These are phyloP conservation scores for Chaetomiaceae sp. DNA, from an alignment of 2,329 filamentous ascomycete genomes.

Conservation along the genomic window DNA sequence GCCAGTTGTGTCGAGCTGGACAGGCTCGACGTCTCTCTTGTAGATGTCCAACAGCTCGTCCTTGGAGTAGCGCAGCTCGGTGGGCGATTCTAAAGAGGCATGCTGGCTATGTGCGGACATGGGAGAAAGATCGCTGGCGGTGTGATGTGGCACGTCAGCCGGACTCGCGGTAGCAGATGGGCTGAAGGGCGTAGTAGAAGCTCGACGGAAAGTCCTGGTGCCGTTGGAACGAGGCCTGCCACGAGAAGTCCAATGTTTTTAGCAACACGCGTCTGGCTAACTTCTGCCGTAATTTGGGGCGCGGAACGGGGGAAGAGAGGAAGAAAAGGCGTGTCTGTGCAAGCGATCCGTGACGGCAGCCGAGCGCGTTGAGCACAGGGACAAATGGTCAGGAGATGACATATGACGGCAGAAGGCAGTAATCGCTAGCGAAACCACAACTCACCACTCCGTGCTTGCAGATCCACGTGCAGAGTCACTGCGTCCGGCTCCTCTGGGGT, in stretches of 20 bases:
- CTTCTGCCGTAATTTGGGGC: background rate
- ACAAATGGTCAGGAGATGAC: background rate
- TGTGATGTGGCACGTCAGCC: conserved; percentile 18
- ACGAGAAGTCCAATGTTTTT: background rate
- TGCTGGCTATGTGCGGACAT: conserved; percentile 18
- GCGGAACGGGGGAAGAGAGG: too few species aligned
- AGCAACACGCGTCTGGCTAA: background rate
- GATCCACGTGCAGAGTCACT: conserved; percentile 46
- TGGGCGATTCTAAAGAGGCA: conserved; percentile 31
- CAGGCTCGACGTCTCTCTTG: conserved; percentile 40
- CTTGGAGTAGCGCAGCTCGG: conserved; percentile 63
- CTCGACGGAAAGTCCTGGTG: conserved; percentile 58
- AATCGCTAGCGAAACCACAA: conserved; percentile 25
- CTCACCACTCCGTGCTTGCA: conserved; percentile 68
- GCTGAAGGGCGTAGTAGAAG: conserved; percentile 51
- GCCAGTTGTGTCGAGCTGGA: conserved; percentile 55
- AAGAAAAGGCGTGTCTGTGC: background rate
- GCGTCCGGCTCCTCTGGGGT: conserved; percentile 51
- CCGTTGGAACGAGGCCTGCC: conserved; percentile 56
- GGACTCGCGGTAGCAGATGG: conserved; percentile 21
- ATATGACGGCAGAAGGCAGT: background rate
- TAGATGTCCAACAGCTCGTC: conserved; percentile 74
- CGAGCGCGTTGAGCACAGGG: background rate
- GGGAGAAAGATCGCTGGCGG: conserved; percentile 15
- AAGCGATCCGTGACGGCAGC: too few species aligned